These are phyloP conservation scores for Corynespora cassiicola DNA, from an alignment of 2,329 filamentous ascomycete genomes.

Conservation along the genomic window DNA sequence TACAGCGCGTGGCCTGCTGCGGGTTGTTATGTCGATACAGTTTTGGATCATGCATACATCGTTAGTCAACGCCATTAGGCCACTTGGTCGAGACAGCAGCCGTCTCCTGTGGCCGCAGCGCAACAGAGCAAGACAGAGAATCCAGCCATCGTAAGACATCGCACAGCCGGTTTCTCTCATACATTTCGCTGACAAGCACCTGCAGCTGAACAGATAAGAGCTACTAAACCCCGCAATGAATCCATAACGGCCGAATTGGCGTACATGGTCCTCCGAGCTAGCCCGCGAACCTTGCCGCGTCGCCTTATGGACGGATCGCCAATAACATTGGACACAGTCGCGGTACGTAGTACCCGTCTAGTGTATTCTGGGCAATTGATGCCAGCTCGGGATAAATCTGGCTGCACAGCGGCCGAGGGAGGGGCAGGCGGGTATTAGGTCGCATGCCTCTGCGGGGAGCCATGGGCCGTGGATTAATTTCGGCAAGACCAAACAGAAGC, in stretches of 20 bases:
- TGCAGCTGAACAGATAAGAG: slow-evolving; percentile 10
- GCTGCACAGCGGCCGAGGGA: no score
- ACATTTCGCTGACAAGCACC: not conserved
- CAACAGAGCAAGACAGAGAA: not conserved
- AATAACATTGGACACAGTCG: not conserved
- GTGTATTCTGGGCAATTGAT: no score
- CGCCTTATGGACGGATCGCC: slow-evolving; percentile 2
- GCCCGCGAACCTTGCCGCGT: slow-evolving; percentile 6
- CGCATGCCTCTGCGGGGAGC: no score
- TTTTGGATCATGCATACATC: slow-evolving; percentile 22
- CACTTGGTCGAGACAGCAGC: no score
- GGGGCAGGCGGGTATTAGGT: no score
- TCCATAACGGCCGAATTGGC: not conserved
- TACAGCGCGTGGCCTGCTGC: slow-evolving; percentile 14
- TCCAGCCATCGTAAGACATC: not conserved
- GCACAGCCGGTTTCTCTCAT: slow-evolving; percentile 3
- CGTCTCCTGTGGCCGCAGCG: no score
- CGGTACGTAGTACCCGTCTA: no score
- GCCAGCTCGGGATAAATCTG: no score
- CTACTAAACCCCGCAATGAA: not conserved
- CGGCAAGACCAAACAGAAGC: no score
- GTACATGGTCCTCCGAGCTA: slow-evolving; percentile 5
- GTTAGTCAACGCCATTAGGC: slow-evolving; percentile 20
- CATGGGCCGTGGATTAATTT: no score
- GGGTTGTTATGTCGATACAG: slow-evolving; percentile 12